A percentile compares a stretch with the other conserved stretches of the same genome.
Evolutionary conservation across 2,329 filamentous ascomycete genomes (phyloP).

Genomic region (Neofusicoccum umdonicola): DNA sequence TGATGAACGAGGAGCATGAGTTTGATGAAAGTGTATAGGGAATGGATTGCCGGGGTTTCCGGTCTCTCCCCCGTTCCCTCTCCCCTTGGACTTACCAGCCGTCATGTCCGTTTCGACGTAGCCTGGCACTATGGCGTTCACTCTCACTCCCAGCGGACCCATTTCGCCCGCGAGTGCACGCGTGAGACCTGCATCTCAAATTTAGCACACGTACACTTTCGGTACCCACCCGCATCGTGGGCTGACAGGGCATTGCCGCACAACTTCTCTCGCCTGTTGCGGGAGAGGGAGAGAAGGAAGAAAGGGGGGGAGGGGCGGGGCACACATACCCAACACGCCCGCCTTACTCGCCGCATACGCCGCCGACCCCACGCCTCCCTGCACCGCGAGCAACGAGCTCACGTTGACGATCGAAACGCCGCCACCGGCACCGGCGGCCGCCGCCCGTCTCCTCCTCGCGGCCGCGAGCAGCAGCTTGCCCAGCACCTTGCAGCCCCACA

Average conservation of each 20-base stretch:
- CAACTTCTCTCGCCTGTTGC: too few species aligned
- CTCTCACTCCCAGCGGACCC: conserved; percentile 61
- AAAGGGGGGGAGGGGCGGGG: too few species aligned
- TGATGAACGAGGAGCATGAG: not conserved
- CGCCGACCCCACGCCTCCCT: conserved; percentile 67
- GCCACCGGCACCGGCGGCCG: not conserved
- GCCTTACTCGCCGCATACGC: conserved; percentile 80
- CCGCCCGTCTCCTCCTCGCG: not conserved
- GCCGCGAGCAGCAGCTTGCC: not conserved
- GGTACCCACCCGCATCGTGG: too few species aligned
- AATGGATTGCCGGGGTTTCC: not conserved
- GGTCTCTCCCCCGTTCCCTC: not conserved
- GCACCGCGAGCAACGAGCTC: conserved; percentile 69
- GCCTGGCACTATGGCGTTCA: conserved; percentile 78
- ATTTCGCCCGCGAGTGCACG: conserved; percentile 64
- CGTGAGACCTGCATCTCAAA: conserved; percentile 57
- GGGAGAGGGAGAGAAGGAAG: too few species aligned
- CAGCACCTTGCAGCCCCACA: conserved; percentile 55
- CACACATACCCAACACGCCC: conserved; percentile 62
- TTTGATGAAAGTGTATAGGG: not conserved
- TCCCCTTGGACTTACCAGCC: conserved; percentile 50
- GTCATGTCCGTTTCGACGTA: conserved; percentile 84
- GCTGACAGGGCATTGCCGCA: too few species aligned
- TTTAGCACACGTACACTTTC: too few species aligned
- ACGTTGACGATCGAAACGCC: conserved; percentile 70